These are phyloP conservation scores for Saturnispora diversa DNA, from an alignment of 805 yeast species.

Conservation along the genomic window DNA sequence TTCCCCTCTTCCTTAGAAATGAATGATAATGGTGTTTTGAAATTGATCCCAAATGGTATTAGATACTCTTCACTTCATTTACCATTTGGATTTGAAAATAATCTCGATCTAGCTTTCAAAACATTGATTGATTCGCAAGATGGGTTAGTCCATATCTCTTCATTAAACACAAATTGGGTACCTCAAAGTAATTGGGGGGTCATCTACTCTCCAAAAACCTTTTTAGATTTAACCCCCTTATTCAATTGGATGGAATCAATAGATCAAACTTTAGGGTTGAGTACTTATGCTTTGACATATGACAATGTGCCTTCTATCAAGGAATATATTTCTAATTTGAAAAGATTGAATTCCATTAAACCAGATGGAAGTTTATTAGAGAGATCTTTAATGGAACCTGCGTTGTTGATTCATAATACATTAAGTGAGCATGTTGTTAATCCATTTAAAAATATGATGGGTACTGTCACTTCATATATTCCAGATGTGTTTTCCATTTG, in stretches of 20 bases:
- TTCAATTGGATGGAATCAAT: slow-evolving; percentile 22
- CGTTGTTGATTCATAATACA: slow-evolving; percentile 22
- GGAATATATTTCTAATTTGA: slow-evolving; percentile 16
- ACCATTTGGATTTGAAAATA: slow-evolving; percentile 27
- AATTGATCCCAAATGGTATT: slow-evolving; percentile 23
- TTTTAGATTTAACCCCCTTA: background rate
- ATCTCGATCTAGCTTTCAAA: slow-evolving; percentile 19
- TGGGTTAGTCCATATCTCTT: slow-evolving; percentile 19
- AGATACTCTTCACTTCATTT: slow-evolving; percentile 25
- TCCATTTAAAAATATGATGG: slow-evolving; percentile 5
- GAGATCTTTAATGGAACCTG: slow-evolving; percentile 25
- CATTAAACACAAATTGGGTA: slow-evolving; percentile 26
- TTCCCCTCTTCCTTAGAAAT: slow-evolving; percentile 21
- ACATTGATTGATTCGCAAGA: slow-evolving; percentile 11
- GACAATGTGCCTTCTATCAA: slow-evolving; percentile 24
- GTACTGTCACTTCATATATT: slow-evolving; percentile 20
- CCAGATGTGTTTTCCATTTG: slow-evolving; percentile 10
- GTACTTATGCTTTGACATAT: slow-evolving; percentile 21
- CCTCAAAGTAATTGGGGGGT: slow-evolving; percentile 30
- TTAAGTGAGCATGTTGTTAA: slow-evolving; percentile 18
- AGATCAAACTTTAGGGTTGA: slow-evolving; percentile 23
- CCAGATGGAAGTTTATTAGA: slow-evolving; percentile 22
- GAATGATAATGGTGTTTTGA: slow-evolving; percentile 30
- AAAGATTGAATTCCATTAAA: slow-evolving; percentile 17
- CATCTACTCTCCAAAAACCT: slow-evolving; percentile 17